Conservation (phyloP, 768 basidiomycete species). For the Lactarius indigo region DNA sequence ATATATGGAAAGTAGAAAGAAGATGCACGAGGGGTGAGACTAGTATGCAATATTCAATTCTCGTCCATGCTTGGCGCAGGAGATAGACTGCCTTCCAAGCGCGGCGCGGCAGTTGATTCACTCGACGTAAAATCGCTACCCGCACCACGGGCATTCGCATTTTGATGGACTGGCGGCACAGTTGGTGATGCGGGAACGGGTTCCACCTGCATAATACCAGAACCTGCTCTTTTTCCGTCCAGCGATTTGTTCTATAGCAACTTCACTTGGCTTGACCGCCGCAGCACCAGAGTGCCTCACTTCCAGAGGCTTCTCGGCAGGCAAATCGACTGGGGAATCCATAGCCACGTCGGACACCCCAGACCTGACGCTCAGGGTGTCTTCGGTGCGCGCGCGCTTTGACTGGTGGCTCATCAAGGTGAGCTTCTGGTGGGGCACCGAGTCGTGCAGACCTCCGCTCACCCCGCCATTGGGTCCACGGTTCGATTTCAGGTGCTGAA, state of each 20-base stretch:
- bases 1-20: constrained; percentile 19
- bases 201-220: constrained; percentile 87
- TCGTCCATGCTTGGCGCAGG: constrained; percentile 39
- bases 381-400: constrained; percentile 77
- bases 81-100: constrained; percentile 42
- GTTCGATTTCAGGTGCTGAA: constrained; percentile 43
- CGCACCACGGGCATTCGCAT: constrained; percentile 1
- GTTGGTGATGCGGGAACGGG: constrained; percentile 41
- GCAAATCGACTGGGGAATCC: constrained; percentile 9
- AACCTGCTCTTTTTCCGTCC: constrained; percentile 85
- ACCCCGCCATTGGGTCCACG: constrained; percentile 62
- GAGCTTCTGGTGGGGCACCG: constrained; percentile 51
- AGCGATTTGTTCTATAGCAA: constrained; percentile 69
- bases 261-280: constrained; percentile 65
- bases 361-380: constrained; percentile 39
- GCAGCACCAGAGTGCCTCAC: constrained; percentile 58
- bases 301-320: constrained; percentile 38
- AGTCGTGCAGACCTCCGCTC: constrained; percentile 70
- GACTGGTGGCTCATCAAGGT: constrained; percentile 48
- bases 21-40: constrained; percentile 5
- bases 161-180: constrained; percentile 3
- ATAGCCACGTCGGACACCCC: constrained; percentile 28
- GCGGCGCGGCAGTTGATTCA: constrained; percentile 31
- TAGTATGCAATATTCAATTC: constrained; percentile 22
- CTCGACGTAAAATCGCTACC: constrained; percentile 22